Percentiles rank a stretch among this genome's conserved stretches.
These are phyloP conservation scores for Alternaria panax DNA, from an alignment of 2,329 filamentous ascomycete species.

Conservation along the genomic window DNA sequence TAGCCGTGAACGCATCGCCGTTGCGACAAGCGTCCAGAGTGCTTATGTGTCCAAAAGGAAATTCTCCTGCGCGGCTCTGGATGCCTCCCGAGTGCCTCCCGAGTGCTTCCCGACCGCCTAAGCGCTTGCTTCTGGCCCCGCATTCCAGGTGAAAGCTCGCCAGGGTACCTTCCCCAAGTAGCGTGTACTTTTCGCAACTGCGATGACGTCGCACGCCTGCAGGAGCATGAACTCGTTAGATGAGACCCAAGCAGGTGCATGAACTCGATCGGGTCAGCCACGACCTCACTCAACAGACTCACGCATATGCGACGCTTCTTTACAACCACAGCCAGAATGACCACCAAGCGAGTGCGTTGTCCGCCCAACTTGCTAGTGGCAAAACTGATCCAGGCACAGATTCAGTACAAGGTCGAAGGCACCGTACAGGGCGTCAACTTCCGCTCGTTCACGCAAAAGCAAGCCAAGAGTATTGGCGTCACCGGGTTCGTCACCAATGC, in stretches of 20 bases:
- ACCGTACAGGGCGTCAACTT: constrained; percentile 62
- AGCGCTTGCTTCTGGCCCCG: constrained; percentile 17
- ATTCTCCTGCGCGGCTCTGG: constrained; percentile 2
- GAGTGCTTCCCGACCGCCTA: neutral
- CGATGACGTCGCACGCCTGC: constrained; percentile 19
- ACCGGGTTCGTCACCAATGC: constrained; percentile 58
- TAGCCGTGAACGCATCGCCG: constrained; percentile 10
- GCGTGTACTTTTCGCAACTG: constrained; percentile 8
- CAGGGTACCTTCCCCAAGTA: constrained; percentile 13
- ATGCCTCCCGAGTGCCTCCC: neutral
- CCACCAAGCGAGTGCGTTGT: constrained; percentile 44
- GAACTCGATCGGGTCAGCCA: neutral
- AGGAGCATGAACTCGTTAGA: neutral
- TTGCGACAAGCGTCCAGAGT: neutral
- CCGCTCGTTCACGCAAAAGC: constrained; percentile 55
- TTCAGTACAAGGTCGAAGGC: constrained; percentile 57
- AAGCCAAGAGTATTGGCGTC: constrained; percentile 53
- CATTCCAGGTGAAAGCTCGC: constrained; percentile 10
- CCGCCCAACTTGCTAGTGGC: constrained; percentile 7
- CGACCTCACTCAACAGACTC: neutral
- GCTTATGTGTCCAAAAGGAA: constrained; percentile 10
- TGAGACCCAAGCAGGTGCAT: neutral
- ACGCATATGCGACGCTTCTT: constrained; percentile 35
- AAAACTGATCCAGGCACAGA: constrained; percentile 45
- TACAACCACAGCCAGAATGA: constrained; percentile 41